Evolutionary conservation across 202 grass and related monocot genomes (phyloP).

Genomic region (Setaria viridis): DNA sequence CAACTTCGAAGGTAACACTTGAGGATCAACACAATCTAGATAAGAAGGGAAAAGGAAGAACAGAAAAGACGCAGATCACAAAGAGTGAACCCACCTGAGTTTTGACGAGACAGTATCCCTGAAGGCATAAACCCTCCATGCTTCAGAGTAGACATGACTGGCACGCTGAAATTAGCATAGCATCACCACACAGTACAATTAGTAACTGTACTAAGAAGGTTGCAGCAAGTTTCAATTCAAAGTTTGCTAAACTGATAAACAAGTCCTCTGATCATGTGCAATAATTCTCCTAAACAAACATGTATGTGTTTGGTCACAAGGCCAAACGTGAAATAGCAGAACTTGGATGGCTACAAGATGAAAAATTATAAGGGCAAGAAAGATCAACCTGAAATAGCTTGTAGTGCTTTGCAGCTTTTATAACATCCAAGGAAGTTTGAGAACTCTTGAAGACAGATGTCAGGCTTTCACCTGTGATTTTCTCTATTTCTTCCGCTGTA

Average conservation of each 20-base stretch:
- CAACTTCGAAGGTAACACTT: neutral
- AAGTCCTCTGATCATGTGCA: neutral
- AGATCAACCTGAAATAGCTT: slow-evolving; percentile 88
- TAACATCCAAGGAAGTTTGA: slow-evolving; percentile 85
- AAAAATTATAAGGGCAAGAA: neutral
- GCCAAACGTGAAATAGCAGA: neutral
- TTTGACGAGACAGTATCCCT: slow-evolving; percentile 81
- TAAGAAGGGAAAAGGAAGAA: neutral
- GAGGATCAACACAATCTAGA: neutral
- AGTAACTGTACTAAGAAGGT: neutral
- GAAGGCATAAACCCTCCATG: slow-evolving; percentile 84
- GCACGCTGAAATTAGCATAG: slow-evolving; percentile 66
- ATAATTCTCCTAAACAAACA: neutral
- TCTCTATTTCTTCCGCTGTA: slow-evolving; percentile 84
- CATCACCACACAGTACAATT: neutral
- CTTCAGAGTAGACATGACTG: slow-evolving; percentile 91
- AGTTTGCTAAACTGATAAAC: neutral
- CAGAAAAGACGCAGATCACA: neutral
- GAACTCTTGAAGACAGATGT: slow-evolving; percentile 71
- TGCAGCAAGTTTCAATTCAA: slow-evolving; percentile 5
- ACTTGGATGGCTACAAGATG: neutral
- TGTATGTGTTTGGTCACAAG: neutral
- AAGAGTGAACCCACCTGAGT: slow-evolving; percentile 48
- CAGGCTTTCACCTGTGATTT: slow-evolving; percentile 71
- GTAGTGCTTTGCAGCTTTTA: slow-evolving; percentile 79